Base-by-base conservation (phyloP, 345 rosid genomes). In the Rhodomyrtus tomentosa region DNA sequence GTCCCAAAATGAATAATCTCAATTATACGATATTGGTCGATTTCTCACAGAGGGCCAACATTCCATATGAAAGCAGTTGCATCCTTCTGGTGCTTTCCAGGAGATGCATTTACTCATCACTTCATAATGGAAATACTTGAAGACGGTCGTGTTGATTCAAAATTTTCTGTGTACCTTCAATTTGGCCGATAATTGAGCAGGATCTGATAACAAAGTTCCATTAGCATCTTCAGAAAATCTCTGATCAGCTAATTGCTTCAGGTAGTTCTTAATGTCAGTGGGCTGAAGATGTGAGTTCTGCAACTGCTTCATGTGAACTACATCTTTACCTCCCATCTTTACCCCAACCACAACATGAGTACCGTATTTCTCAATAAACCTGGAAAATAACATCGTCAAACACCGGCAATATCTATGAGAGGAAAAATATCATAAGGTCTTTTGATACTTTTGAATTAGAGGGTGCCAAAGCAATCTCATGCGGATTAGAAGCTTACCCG, bases 281-380 rank as follows among this genome's bases (percentile, higher is more conserved):
- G 98, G 87, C 80, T 90, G 87, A 27, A 90, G 92, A 87, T 82
- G 88, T 73, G 99, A 95, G 49, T 85, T 94, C 83, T 91, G 95
- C 24, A 84, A 81, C 90, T 97, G 98, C 90, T 95, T 97, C 84
- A 92, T 45, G 80, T 93, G 91, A 82, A 95, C 83, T 3, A 93
- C 96, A 50, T 95, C 98, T 91, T 94, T 93, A 80, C 98, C 99
- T 86, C 99, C 99, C 98, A 95, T 95, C 91, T 94, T 95, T 81
- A 96, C 92, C 83, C 98, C 95, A 85, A 93, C 94, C 84, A 95
- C 90, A 45, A 96, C 87, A 92, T 96, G 99, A 10, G 99, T 96
- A 51, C 99, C 99, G 85, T 87, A 96, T 27, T 48, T 90, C 59
- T 96, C 94, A 84, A 96, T 93, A 87, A 96, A 96, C 90, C 98